phyloP scores from a whole-genome alignment of 176 grass and related monocot genomes.

The Oryza glumipatula region DNA sequence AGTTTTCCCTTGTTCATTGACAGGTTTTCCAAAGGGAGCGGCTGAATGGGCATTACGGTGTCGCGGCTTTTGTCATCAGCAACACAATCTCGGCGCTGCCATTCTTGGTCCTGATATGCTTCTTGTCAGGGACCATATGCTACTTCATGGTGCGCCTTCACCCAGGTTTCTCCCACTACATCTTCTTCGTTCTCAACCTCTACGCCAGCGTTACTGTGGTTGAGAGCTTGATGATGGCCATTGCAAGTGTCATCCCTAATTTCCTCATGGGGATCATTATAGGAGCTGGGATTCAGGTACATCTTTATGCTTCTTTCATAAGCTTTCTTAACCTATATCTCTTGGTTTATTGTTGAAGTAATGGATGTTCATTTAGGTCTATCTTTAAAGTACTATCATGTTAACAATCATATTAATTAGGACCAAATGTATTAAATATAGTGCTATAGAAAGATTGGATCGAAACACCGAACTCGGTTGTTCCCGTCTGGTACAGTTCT shows the following conservation, averaged over 20 bases:
- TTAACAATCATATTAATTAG: background rate
- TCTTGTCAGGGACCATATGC: constrained; percentile 86
- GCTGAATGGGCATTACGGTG: constrained; percentile 94
- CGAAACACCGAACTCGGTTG: background rate
- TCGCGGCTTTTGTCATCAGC: constrained; percentile 84
- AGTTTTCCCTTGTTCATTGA: constrained; percentile 4
- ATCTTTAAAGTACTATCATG: background rate
- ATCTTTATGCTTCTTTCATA: background rate
- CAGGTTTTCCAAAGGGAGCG: constrained; percentile 98
- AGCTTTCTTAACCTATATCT: background rate
- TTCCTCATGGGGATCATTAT: constrained; percentile 99
- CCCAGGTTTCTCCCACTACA: constrained; percentile 80
- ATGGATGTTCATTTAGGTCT: background rate
- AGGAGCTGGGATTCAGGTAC: constrained; percentile 97
- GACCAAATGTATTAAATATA: constrained; percentile 15
- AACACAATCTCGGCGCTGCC: constrained; percentile 92
- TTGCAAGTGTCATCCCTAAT: constrained; percentile 98
- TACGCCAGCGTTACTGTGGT: constrained; percentile 93
- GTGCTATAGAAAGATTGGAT: background rate
- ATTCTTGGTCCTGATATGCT: constrained; percentile 86
- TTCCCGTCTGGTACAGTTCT: background rate
- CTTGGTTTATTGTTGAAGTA: background rate
- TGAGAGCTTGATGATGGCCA: constrained; percentile 99
- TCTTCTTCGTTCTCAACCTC: constrained; percentile 86
- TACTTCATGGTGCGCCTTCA: constrained; percentile 95